Percentiles rank a stretch among this genome's conserved stretches.
These are phyloP conservation scores for Verticillium dahliae DNA, from an alignment of 2,329 filamentous ascomycete species.

Conservation along the genomic window DNA sequence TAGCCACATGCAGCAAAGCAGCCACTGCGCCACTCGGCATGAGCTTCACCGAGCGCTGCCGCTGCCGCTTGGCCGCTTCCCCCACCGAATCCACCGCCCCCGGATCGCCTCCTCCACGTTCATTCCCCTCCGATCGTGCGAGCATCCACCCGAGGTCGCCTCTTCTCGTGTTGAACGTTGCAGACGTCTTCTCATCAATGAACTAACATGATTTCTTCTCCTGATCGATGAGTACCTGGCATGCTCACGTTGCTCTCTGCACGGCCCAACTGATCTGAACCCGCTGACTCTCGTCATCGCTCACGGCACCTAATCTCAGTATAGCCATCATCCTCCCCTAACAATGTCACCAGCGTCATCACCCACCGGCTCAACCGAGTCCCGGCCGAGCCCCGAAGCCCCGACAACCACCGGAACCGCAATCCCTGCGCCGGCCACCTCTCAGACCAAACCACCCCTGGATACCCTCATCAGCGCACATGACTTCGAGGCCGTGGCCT, in stretches of 20 bases:
- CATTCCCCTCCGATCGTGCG: neutral
- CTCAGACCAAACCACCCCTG: conserved; percentile 35
- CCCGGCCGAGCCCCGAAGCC: conserved; percentile 21
- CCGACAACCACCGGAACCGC: conserved; percentile 2
- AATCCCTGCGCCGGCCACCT: neutral
- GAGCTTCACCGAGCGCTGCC: neutral
- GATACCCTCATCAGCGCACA: conserved; percentile 49
- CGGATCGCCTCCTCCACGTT: neutral
- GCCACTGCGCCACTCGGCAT: neutral
- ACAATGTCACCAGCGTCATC: neutral
- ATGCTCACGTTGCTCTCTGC: too few relatives aligned
- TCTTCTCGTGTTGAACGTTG: too few relatives aligned
- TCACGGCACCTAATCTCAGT: conserved; percentile 33
- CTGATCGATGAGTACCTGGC: too few relatives aligned
- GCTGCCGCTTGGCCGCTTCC: neutral
- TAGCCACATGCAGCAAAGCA: too few relatives aligned
- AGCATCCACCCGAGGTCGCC: too few relatives aligned
- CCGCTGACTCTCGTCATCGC: conserved; percentile 36
- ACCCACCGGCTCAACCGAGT: conserved; percentile 37
- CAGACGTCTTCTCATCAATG: neutral
- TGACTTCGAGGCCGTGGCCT: conserved; percentile 55
- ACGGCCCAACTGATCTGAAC: conserved; percentile 4
- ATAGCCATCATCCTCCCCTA: conserved; percentile 29
- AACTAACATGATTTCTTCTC: too few relatives aligned
- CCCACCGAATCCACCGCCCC: neutral